Conservation (phyloP, 106 monocot species). For the Ottelia alismoides region DNA sequence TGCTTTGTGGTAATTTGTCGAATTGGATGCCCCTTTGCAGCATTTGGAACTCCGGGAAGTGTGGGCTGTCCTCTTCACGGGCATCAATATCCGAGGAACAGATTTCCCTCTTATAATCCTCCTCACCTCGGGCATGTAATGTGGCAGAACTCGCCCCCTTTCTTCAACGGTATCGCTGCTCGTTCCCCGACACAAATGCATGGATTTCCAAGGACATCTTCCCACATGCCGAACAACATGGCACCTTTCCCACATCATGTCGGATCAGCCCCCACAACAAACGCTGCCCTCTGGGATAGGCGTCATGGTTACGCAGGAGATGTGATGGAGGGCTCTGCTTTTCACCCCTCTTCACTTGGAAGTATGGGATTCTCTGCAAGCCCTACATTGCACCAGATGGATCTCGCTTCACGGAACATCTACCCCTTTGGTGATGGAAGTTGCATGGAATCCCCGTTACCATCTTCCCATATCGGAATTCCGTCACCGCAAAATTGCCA, state of each 20-base stretch:
- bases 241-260: constrained; percentile 24
- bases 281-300: constrained; percentile 27
- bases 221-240: constrained; percentile 20
- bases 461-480: constrained; percentile 23
- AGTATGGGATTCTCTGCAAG: no score
- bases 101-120: constrained; percentile 32
- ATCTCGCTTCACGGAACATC: constrained; percentile 16
- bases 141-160: constrained; percentile 51
- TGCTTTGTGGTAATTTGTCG: no score
- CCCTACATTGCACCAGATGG: constrained; percentile 10
- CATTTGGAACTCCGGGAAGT: constrained; percentile 29
- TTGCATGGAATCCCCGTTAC: constrained; percentile 18
- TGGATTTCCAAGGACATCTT: constrained; percentile 23
- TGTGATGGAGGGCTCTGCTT: constrained; percentile 5
- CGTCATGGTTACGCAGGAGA: constrained; percentile 15
- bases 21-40: no score
- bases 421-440: constrained; percentile 22
- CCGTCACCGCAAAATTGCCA: constrained; percentile 24
- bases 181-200: constrained; percentile 20
- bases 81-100: constrained; percentile 50
- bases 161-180: constrained; percentile 26
- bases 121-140: constrained; percentile 23
- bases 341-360: constrained; percentile 26
- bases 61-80: constrained; percentile 59
- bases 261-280: constrained; percentile 35